Base-by-base conservation (phyloP, 306 rosid genomes). In the Delonix regia region DNA sequence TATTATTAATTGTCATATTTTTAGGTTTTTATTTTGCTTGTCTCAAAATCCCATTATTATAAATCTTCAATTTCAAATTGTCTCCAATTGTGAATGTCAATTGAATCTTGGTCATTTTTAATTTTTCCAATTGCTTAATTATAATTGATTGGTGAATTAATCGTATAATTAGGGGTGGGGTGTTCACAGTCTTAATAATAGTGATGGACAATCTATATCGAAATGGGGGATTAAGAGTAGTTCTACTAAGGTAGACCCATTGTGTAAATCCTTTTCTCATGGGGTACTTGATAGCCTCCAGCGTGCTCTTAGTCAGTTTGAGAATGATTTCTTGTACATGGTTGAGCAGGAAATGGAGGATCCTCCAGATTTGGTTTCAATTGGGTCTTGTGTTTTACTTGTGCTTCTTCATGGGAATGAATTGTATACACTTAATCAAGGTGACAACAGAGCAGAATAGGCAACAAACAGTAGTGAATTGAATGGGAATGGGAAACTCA, bases 331-430 rank as follows among this genome's bases (percentile, higher is more conserved):
- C 89, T 78, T 95, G 33, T 86, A 87, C 89, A 95, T 95, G 99
- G 99, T 95, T 78, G 99, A 95, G 81, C 97, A 88, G 80, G 99
- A 95, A 88, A 95, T 91, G 94, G 99, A 87, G 81, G 94, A 89
- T 72, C 98, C 98, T 41, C 97, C 93, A 25, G 99, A 95, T 87
- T 87, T 95, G 77, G 99, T 95, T 80, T 95, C 98, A 5, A 83
- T 95, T 72, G 99, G 98, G 60, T 95, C 96, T 70, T 95, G 99
- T 84, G 99, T 95, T 82, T 78, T 95, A 51, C 80, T 95, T 63
- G 97, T 89, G 82, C 93, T 93, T 86, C 91, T 95, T 87, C 88
- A 89, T 57, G 97, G 98, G 56, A 90, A 89, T 59, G 91, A 92
- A 88, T 82, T 95, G 85, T 95, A 95, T 60, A 91, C 99, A 1